Evolutionary conservation across 768 basidiomycete species (phyloP).

Genomic region (Trametes elegans): DNA sequence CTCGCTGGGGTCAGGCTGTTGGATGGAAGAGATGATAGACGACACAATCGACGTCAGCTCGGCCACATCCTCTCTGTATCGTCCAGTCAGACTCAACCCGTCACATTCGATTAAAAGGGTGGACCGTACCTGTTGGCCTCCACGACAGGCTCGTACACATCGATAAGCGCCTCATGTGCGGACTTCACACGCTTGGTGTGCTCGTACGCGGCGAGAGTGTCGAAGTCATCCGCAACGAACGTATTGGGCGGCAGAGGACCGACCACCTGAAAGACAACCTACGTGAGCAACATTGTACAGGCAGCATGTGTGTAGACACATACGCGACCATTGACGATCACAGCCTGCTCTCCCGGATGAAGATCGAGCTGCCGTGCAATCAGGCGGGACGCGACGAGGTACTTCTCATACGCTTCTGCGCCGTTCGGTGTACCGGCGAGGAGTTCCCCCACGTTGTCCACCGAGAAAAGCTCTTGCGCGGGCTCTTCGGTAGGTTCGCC

Average conservation of each 20-base stretch:
- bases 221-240: slow-evolving; percentile 73
- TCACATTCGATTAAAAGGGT: not conserved
- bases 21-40: slow-evolving; percentile 70
- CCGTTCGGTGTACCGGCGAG: slow-evolving; percentile 35
- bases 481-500: slow-evolving; percentile 15
- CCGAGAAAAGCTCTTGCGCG: slow-evolving; percentile 41
- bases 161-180: slow-evolving; percentile 62
- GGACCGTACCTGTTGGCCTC: slow-evolving; percentile 12
- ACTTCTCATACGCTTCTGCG: slow-evolving; percentile 41
- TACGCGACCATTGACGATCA: slow-evolving; percentile 86
- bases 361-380: slow-evolving; percentile 58
- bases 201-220: slow-evolving; percentile 72
- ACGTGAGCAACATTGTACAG: not conserved
- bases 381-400: slow-evolving; percentile 43
- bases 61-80: slow-evolving; percentile 49
- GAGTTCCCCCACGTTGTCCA: slow-evolving; percentile 33
- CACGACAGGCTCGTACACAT: slow-evolving; percentile 32
- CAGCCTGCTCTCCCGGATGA: slow-evolving; percentile 53
- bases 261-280: slow-evolving; percentile 52
- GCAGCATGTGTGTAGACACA: slow-evolving; percentile 23
- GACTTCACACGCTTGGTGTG: slow-evolving; percentile 65
- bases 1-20: slow-evolving; percentile 71
- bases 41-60: slow-evolving; percentile 63
- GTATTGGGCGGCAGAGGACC: slow-evolving; percentile 62
- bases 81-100: not conserved